phyloP scores from a whole-genome alignment of 202 grass and related monocot species.

The Musa balbisiana region DNA sequence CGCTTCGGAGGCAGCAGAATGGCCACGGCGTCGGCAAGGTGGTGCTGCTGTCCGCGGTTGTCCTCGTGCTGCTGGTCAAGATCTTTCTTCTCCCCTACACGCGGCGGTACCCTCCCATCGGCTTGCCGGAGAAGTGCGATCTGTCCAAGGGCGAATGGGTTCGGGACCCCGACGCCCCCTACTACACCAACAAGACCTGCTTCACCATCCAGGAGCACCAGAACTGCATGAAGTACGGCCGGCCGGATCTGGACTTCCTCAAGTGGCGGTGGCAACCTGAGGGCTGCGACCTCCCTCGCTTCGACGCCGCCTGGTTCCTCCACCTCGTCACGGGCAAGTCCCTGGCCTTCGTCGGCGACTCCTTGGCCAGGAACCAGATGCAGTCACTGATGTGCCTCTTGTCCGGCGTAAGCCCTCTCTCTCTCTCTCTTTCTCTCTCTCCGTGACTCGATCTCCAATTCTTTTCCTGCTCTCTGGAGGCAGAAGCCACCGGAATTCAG shows the following conservation, averaged over 20 bases:
- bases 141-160: constrained; percentile 10
- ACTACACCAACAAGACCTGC: constrained; percentile 20
- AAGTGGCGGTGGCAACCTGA: constrained; percentile 8
- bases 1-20: not conserved
- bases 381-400: constrained; percentile 19
- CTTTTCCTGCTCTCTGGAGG: not conserved
- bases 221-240: constrained; percentile 16
- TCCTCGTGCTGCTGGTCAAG: not conserved
- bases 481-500: no score
- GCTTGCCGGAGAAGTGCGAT: constrained; percentile 8
- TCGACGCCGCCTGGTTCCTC: constrained; percentile 12
- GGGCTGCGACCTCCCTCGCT: constrained; percentile 1
- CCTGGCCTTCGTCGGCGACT: constrained; percentile 10
- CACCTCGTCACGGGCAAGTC: constrained; percentile 2
- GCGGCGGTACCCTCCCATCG: not conserved
- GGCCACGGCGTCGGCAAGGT: not conserved
- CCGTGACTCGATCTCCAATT: not conserved
- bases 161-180: constrained; percentile 2
- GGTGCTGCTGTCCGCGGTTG: not conserved
- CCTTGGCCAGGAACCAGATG: constrained; percentile 11
- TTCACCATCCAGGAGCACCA: constrained; percentile 18
- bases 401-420: not conserved
- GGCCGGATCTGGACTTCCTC: constrained; percentile 10
- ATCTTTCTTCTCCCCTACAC: not conserved
- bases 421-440: not conserved